These are phyloP conservation scores for Nicotiana obtusifolia DNA, from an alignment of 257 asterid species.

Conservation along the genomic window DNA sequence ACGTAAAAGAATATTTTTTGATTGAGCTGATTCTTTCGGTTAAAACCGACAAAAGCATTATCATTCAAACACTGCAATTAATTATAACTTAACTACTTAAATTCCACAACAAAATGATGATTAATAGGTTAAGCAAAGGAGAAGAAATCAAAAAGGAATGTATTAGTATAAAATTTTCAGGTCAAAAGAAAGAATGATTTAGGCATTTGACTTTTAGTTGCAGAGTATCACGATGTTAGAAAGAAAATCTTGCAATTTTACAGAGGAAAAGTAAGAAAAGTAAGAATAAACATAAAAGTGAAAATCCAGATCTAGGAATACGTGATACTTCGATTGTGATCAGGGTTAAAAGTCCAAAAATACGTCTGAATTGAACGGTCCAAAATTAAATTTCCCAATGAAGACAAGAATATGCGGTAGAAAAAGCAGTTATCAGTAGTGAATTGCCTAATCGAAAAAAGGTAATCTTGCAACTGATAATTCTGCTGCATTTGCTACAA, in stretches of 20 bases:
- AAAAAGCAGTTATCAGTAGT: background rate
- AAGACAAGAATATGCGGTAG: background rate
- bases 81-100: background rate
- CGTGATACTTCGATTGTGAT: background rate
- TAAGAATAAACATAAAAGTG: slow-evolving; percentile 1
- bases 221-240: background rate
- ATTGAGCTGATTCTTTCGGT: background rate
- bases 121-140: background rate
- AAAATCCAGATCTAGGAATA: background rate
- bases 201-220: background rate
- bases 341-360: background rate
- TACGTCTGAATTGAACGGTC: slow-evolving; percentile 12
- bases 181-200: background rate
- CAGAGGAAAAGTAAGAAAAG: background rate
- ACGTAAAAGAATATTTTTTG: no score
- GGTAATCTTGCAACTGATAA: background rate
- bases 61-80: background rate
- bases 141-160: background rate
- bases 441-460: background rate
- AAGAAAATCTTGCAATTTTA: background rate
- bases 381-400: slow-evolving; percentile 1
- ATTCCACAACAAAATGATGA: slow-evolving; percentile 6
- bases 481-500: background rate
- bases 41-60: background rate
- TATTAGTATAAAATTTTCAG: background rate